phyloP scores from a whole-genome alignment of 805 yeast genomes.

The Cyberlindnera americana region DNA sequence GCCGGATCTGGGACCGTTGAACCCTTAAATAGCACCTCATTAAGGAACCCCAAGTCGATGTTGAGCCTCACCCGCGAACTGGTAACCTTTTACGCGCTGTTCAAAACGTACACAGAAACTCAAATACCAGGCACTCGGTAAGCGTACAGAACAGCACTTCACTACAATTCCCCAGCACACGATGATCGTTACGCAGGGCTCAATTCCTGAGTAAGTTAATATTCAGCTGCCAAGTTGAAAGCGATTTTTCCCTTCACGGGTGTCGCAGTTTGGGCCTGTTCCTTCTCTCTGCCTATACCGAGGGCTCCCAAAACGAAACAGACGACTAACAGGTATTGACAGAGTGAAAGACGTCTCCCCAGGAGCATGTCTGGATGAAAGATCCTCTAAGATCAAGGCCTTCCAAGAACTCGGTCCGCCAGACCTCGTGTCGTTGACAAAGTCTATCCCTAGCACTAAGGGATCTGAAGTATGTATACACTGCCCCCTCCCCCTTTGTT shows the following conservation, averaged over 20 bases:
- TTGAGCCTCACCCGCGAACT: too few species aligned
- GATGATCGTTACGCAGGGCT: slow-evolving; percentile 47
- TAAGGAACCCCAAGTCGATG: too few species aligned
- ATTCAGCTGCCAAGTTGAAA: too few species aligned
- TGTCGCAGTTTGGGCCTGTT: too few species aligned
- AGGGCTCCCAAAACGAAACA: too few species aligned
- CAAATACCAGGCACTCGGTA: not conserved
- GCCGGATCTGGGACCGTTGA: too few species aligned
- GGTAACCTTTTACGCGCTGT: slow-evolving; percentile 1
- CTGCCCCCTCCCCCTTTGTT: too few species aligned
- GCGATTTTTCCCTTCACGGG: too few species aligned
- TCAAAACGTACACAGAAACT: slow-evolving; percentile 1
- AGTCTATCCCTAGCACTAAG: slow-evolving; percentile 60
- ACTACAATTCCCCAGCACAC: not conserved
- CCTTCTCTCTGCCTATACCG: too few species aligned
- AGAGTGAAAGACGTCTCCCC: slow-evolving; percentile 56
- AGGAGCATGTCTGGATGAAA: slow-evolving; percentile 59
- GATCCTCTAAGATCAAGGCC: slow-evolving; percentile 55
- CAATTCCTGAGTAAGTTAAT: slow-evolving; percentile 54
- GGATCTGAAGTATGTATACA: slow-evolving; percentile 15
- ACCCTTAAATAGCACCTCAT: too few species aligned
- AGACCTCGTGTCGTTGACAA: slow-evolving; percentile 57
- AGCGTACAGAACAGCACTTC: not conserved
- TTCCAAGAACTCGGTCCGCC: slow-evolving; percentile 74
- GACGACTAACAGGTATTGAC: slow-evolving; percentile 7